Percentiles rank a stretch among this genome's conserved stretches.
phyloP scores from a whole-genome alignment of 345 rosid genomes.

The Rhizophora mangle region DNA sequence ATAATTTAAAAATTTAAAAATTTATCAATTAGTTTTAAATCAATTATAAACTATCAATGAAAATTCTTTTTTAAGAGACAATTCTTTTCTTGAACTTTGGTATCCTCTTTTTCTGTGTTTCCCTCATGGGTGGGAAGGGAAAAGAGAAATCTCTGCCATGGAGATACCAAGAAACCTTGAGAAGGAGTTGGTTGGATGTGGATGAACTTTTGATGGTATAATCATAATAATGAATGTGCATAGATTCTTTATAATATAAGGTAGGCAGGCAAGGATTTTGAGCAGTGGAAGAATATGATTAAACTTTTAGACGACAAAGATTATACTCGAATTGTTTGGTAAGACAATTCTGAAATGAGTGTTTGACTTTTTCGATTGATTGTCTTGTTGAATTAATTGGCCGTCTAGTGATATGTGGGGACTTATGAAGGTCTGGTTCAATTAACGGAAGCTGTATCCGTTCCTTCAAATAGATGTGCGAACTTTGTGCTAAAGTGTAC shows the following conservation, averaged over 20 bases:
- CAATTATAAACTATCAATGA: too few relatives aligned
- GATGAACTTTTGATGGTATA: slow-evolving; percentile 12
- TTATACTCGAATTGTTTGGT: slow-evolving; percentile 18
- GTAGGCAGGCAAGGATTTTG: slow-evolving; percentile 22
- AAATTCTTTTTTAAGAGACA: too few relatives aligned
- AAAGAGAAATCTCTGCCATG: not conserved
- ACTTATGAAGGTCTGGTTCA: slow-evolving; percentile 31
- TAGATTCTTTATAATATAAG: slow-evolving; percentile 10
- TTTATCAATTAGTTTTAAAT: too few relatives aligned
- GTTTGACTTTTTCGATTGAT: slow-evolving; percentile 24
- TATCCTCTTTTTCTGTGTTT: too few relatives aligned
- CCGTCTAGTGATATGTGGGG: slow-evolving; percentile 4
- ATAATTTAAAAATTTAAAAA: too few relatives aligned
- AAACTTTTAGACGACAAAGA: slow-evolving; percentile 40
- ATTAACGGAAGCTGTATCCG: slow-evolving; percentile 15
- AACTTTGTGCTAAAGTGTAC: too few relatives aligned
- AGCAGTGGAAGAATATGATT: slow-evolving; percentile 19
- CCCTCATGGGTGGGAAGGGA: not conserved
- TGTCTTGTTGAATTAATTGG: slow-evolving; percentile 19
- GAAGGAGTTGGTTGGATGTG: slow-evolving; percentile 30
- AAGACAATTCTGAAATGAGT: slow-evolving; percentile 14
- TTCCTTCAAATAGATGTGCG: not conserved
- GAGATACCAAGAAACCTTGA: slow-evolving; percentile 29
- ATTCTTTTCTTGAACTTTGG: too few relatives aligned
- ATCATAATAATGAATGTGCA: slow-evolving; percentile 18